A percentile compares a stretch with the other conserved stretches of the same genome.
Evolutionary conservation across 1,139 yeast genomes (phyloP).

Genomic region (Geotrichum fermentans): DNA sequence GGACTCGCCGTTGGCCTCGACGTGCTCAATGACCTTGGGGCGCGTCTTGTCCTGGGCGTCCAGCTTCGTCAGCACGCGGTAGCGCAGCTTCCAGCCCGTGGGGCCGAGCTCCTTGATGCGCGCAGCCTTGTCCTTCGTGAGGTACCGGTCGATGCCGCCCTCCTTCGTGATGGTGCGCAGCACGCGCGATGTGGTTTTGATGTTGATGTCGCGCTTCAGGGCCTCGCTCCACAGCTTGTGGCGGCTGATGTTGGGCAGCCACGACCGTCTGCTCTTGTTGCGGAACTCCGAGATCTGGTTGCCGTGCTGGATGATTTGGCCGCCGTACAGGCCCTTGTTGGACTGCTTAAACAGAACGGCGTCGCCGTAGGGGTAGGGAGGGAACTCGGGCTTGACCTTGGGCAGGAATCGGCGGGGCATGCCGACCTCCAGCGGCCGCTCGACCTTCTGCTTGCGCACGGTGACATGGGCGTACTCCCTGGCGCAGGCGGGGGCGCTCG

Average conservation of each 20-base stretch:
- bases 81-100: constrained; percentile 84
- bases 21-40: constrained; percentile 25
- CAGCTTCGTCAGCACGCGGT: constrained; percentile 49
- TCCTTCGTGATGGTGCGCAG: constrained; percentile 82
- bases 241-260: constrained; percentile 75
- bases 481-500: constrained; percentile 16
- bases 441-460: constrained; percentile 31
- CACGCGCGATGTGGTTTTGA: constrained; percentile 75
- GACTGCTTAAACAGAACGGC: constrained; percentile 74
- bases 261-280: constrained; percentile 69
- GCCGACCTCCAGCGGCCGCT: constrained; percentile 32
- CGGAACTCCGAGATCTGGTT: constrained; percentile 72
- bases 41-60: constrained; percentile 34
- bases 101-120: constrained; percentile 90
- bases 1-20: constrained; percentile 19
- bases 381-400: constrained; percentile 41
- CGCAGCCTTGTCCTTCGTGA: constrained; percentile 80
- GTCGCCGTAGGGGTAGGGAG: constrained; percentile 80
- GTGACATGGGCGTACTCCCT: constrained; percentile 34
- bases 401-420: constrained; percentile 34
- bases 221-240: constrained; percentile 82
- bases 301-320: constrained; percentile 73
- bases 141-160: constrained; percentile 88
- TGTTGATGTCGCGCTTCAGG: constrained; percentile 49
- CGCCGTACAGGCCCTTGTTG: constrained; percentile 86